phyloP scores from a whole-genome alignment of 768 basidiomycete genomes.

The Neoboletus subvelutipes region DNA sequence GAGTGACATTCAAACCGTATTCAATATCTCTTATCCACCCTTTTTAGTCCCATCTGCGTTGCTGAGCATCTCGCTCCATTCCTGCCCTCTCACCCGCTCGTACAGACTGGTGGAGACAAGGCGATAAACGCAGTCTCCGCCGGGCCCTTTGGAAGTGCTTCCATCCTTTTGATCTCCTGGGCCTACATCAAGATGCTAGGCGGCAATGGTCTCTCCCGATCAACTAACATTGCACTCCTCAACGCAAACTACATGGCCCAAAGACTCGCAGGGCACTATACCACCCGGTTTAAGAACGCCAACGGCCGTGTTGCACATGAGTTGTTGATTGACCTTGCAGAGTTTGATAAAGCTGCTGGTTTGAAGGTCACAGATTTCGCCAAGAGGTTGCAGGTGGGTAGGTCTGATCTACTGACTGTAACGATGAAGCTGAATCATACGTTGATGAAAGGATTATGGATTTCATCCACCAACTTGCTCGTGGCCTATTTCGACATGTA shows the following conservation, averaged over 20 bases:
- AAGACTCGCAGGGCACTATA: slow-evolving; percentile 82
- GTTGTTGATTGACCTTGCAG: slow-evolving; percentile 89
- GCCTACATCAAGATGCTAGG: slow-evolving; percentile 99
- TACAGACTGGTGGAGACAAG: slow-evolving; percentile 61
- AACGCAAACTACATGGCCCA: slow-evolving; percentile 98
- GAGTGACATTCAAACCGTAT: slow-evolving; percentile 17
- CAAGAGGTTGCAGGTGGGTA: slow-evolving; percentile 83
- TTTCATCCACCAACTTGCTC: slow-evolving; percentile 98
- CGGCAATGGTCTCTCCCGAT: slow-evolving; percentile 80
- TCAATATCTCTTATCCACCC: slow-evolving; percentile 1
- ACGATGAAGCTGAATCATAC: neutral
- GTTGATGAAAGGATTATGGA: slow-evolving; percentile 66
- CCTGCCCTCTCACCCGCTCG: slow-evolving; percentile 83
- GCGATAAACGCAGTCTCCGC: slow-evolving; percentile 89
- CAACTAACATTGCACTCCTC: slow-evolving; percentile 84
- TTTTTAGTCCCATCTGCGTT: slow-evolving; percentile 81
- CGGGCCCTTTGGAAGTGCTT: slow-evolving; percentile 92
- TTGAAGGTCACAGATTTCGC: slow-evolving; percentile 95
- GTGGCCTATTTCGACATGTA: slow-evolving; percentile 96
- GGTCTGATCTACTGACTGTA: neutral
- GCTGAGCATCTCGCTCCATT: slow-evolving; percentile 93
- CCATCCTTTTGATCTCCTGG: slow-evolving; percentile 96
- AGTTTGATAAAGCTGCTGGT: slow-evolving; percentile 89
- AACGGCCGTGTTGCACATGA: slow-evolving; percentile 96
- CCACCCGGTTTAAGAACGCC: slow-evolving; percentile 82